Percentiles rank a stretch among this genome's conserved stretches.
Conservation (phyloP, 345 rosid genomes). For the Triadica sebifera region DNA sequence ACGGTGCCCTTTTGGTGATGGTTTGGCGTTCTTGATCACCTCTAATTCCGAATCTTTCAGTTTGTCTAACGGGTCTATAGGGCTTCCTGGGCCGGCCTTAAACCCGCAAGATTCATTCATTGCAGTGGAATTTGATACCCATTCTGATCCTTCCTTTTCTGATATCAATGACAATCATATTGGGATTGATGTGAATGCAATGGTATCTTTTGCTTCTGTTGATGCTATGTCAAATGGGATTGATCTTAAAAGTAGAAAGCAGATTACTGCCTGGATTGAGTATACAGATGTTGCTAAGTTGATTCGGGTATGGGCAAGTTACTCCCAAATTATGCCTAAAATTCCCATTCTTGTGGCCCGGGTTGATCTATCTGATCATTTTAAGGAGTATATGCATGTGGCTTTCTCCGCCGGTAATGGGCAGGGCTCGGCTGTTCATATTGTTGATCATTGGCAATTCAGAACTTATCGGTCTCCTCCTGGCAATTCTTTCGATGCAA, state of each 20-base stretch:
- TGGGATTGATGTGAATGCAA: slow-evolving; percentile 56
- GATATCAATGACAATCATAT: slow-evolving; percentile 65
- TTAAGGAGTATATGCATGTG: slow-evolving; percentile 75
- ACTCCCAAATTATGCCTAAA: slow-evolving; percentile 46
- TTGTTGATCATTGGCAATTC: slow-evolving; percentile 63
- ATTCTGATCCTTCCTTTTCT: slow-evolving; percentile 47
- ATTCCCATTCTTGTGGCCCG: slow-evolving; percentile 55
- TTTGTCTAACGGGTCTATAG: slow-evolving; percentile 59
- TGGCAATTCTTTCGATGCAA: slow-evolving; percentile 16
- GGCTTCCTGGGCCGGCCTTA: slow-evolving; percentile 48
- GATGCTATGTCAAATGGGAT: slow-evolving; percentile 48
- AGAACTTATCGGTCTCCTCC: slow-evolving; percentile 45
- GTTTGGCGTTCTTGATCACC: slow-evolving; percentile 75
- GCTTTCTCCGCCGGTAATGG: slow-evolving; percentile 83
- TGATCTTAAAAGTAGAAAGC: slow-evolving; percentile 57
- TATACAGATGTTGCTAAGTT: slow-evolving; percentile 51
- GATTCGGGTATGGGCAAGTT: slow-evolving; percentile 62
- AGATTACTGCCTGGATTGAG: slow-evolving; percentile 74
- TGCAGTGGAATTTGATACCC: slow-evolving; percentile 80
- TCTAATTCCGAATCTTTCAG: slow-evolving; percentile 63
- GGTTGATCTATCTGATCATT: slow-evolving; percentile 53
- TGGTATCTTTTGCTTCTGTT: slow-evolving; percentile 52
- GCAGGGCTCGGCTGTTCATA: slow-evolving; percentile 61
- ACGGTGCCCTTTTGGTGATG: slow-evolving; percentile 67
- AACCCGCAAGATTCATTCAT: slow-evolving; percentile 51